Conservation (phyloP, 1,284 basidiomycete genomes). For the Ustilago loliicola region DNA sequence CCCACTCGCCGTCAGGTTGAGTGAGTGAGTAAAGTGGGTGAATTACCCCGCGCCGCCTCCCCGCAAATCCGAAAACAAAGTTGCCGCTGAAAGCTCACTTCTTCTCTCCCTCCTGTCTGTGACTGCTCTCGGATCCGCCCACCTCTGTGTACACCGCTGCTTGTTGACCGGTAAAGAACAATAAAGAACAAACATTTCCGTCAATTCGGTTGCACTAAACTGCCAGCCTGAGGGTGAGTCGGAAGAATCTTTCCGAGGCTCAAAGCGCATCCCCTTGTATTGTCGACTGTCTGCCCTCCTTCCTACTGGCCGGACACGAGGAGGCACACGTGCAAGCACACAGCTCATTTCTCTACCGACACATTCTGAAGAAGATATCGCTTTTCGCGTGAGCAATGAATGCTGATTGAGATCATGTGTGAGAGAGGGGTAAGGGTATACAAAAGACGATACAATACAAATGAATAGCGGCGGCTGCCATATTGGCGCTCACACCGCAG, state of each 20-base stretch:
- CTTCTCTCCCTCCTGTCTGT: too few relatives aligned
- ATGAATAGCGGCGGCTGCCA: too few relatives aligned
- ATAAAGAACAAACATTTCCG: neutral
- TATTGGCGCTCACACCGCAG: conserved; percentile 11
- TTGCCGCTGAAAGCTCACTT: conserved; percentile 1
- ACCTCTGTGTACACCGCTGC: neutral
- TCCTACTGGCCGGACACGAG: too few relatives aligned
- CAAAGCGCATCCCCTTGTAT: too few relatives aligned
- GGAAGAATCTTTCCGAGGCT: neutral
- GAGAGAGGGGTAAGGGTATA: neutral
- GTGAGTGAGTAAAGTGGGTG: too few relatives aligned
- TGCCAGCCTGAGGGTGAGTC: neutral
- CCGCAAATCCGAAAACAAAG: conserved; percentile 1
- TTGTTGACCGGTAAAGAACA: conserved; percentile 4
- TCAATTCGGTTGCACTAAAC: neutral
- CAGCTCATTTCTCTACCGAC: too few relatives aligned
- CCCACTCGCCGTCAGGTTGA: too few relatives aligned
- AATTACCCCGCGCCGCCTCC: conserved; percentile 1
- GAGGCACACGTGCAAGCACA: too few relatives aligned
- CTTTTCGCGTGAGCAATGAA: too few relatives aligned
- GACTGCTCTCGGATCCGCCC: neutral
- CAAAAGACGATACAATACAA: neutral
- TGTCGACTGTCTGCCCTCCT: too few relatives aligned
- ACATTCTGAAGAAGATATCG: too few relatives aligned
- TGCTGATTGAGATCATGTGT: too few relatives aligned